phyloP scores from a whole-genome alignment of 495 filamentous ascomycete genomes.

The Talaromyces liani region DNA sequence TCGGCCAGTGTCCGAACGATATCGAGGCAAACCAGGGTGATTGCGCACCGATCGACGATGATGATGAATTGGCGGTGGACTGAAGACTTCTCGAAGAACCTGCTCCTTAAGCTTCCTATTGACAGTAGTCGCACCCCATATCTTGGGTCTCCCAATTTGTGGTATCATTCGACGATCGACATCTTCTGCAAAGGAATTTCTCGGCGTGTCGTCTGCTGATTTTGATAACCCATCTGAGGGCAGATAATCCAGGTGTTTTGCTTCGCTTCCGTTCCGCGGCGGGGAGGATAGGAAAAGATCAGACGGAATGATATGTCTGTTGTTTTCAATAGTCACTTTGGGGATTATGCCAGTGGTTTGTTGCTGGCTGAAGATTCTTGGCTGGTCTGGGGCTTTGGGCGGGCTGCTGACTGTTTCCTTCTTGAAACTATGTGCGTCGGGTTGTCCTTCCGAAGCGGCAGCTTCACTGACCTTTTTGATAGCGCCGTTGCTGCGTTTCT shows the following conservation, averaged over 20 bases:
- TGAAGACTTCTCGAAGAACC: constrained; percentile 90
- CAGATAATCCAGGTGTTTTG: neutral
- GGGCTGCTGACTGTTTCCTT: constrained; percentile 10
- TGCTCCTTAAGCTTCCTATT: constrained; percentile 84
- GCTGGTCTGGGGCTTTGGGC: constrained; percentile 31
- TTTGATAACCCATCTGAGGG: neutral
- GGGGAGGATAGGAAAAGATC: constrained; percentile 47
- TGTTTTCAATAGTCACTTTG: constrained; percentile 91
- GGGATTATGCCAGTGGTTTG: constrained; percentile 59
- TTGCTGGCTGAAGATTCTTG: constrained; percentile 74
- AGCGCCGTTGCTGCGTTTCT: constrained; percentile 36
- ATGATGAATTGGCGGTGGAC: constrained; percentile 69
- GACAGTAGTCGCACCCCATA: constrained; percentile 90
- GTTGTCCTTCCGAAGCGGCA: constrained; percentile 35
- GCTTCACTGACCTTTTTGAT: constrained; percentile 7
- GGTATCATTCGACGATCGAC: neutral
- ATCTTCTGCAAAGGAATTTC: neutral
- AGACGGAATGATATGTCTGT: constrained; percentile 88
- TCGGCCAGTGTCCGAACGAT: constrained; percentile 28
- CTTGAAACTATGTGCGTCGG: constrained; percentile 50
- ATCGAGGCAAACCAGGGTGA: constrained; percentile 46
- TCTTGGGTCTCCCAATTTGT: constrained; percentile 15
- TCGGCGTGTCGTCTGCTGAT: constrained; percentile 2
- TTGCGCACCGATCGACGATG: constrained; percentile 55
- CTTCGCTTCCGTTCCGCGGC: neutral